phyloP scores from a whole-genome alignment of 1,284 basidiomycete species.

The Sanguinoderma infundibulare region DNA sequence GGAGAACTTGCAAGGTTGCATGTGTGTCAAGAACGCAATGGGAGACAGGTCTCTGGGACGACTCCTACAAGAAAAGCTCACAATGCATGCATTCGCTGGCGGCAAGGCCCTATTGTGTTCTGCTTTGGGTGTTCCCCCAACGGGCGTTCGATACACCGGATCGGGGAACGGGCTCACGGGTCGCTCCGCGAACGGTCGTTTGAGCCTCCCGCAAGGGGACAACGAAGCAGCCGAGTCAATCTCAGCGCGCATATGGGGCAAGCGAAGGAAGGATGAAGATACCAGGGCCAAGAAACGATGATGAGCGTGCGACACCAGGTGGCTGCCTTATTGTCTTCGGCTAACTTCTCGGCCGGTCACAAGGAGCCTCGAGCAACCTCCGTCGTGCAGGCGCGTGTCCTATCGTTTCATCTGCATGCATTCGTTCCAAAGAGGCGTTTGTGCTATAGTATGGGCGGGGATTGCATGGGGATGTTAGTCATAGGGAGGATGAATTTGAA shows the following conservation, averaged over 20 bases:
- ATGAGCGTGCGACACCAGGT: slow-evolving; percentile 6
- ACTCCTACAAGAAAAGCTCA: slow-evolving; percentile 14
- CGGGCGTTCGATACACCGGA: neutral
- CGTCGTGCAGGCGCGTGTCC: neutral
- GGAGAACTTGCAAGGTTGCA: neutral
- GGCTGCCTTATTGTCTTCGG: slow-evolving; percentile 24
- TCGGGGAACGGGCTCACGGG: neutral
- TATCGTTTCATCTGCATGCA: neutral
- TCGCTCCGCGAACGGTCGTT: slow-evolving; percentile 14
- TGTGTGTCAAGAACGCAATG: slow-evolving; percentile 5
- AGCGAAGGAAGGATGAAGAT: neutral
- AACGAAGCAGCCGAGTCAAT: neutral
- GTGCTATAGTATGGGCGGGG: neutral
- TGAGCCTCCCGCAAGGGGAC: neutral
- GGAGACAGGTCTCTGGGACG: slow-evolving; percentile 11
- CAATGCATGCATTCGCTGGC: slow-evolving; percentile 13
- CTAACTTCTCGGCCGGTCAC: slow-evolving; percentile 14
- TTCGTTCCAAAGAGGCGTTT: no score
- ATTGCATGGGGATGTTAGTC: neutral
- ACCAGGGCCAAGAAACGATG: neutral
- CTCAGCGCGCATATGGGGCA: slow-evolving; percentile 1
- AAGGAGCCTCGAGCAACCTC: neutral
- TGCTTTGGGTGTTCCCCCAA: slow-evolving; percentile 4
- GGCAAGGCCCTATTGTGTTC: slow-evolving; percentile 24
- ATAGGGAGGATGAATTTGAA: neutral